These are phyloP conservation scores for Trypanosoma lewisi DNA, from an alignment of 208 protist genomes.

Conservation along the genomic window DNA sequence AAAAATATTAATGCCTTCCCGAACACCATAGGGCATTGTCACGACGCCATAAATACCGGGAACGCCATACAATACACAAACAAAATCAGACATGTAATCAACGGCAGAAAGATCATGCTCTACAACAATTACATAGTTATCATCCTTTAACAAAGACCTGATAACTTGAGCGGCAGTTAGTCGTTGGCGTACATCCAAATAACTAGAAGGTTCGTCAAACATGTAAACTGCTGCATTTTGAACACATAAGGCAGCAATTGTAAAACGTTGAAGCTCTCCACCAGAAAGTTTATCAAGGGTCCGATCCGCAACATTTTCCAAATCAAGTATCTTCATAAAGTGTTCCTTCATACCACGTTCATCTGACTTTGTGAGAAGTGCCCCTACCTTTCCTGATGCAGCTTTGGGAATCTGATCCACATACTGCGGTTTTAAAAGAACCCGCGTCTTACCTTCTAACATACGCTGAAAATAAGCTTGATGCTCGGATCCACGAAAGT, in stretches of 20 bases:
- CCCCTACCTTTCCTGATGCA: slow-evolving; percentile 93
- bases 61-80: slow-evolving; percentile 99
- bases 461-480: slow-evolving; percentile 99
- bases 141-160: slow-evolving; percentile 89
- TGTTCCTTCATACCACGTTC: slow-evolving; percentile 79
- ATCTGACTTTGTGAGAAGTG: slow-evolving; percentile 92
- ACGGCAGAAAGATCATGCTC: slow-evolving; percentile 99
- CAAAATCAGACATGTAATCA: slow-evolving; percentile 99
- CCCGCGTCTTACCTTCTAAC: slow-evolving; percentile 97
- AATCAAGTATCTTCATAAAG: slow-evolving; percentile 91
- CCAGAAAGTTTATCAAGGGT: slow-evolving; percentile 97
- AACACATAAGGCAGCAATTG: slow-evolving; percentile 95
- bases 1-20: slow-evolving; percentile 99
- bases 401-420: slow-evolving; percentile 99
- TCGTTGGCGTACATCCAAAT: slow-evolving; percentile 99
- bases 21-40: slow-evolving; percentile 99
- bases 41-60: slow-evolving; percentile 99
- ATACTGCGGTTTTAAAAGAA: slow-evolving; percentile 99
- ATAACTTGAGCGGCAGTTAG: slow-evolving; percentile 97
- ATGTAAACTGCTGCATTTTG: slow-evolving; percentile 97
- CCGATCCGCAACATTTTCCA: slow-evolving; percentile 93
- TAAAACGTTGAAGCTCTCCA: slow-evolving; percentile 99
- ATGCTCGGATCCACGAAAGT: slow-evolving; percentile 99
- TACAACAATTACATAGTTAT: slow-evolving; percentile 98
- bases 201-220: slow-evolving; percentile 99